Conservation (phyloP, 2,329 filamentous ascomycete species). For the Aurifilum marmelostoma region DNA sequence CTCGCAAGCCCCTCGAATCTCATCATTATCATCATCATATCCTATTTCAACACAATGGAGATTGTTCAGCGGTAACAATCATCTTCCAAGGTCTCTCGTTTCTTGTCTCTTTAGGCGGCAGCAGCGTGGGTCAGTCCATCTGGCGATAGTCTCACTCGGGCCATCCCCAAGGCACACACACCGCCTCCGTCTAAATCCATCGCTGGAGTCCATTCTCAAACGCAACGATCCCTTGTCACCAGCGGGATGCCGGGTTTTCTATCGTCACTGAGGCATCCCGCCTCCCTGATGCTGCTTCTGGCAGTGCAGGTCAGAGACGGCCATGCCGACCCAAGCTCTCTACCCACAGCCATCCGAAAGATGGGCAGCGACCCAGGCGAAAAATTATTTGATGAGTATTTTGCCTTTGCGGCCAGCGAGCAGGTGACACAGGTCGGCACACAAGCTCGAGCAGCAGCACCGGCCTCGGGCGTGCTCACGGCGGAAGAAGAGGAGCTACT, state of each 20-base stretch:
- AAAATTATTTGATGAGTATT: conserved; percentile 75
- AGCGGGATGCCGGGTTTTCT: conserved; percentile 46
- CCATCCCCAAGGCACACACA: neutral
- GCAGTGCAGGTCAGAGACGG: conserved; percentile 43
- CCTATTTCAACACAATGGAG: neutral
- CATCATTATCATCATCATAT: neutral
- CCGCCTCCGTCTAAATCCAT: neutral
- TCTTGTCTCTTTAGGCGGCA: neutral
- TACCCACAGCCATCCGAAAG: conserved; percentile 69
- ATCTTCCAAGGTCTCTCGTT: neutral
- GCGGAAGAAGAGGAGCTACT: conserved; percentile 37
- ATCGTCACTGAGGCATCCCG: conserved; percentile 43
- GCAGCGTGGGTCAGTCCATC: neutral
- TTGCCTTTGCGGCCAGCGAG: conserved; percentile 48
- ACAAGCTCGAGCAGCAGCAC: conserved; percentile 22
- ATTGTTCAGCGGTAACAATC: neutral
- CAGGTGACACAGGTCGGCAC: conserved; percentile 27
- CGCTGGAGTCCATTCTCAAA: neutral
- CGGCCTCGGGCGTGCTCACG: conserved; percentile 29
- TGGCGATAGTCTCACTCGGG: conserved; percentile 2
- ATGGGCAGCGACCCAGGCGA: conserved; percentile 72
- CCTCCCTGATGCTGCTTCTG: conserved; percentile 51
- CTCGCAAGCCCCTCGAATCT: neutral
- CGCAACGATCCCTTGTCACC: too few species aligned
- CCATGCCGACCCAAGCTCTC: conserved; percentile 32